Evolutionary conservation across 179 eudicot species (phyloP).

Genomic region (Camellia oleifera): DNA sequence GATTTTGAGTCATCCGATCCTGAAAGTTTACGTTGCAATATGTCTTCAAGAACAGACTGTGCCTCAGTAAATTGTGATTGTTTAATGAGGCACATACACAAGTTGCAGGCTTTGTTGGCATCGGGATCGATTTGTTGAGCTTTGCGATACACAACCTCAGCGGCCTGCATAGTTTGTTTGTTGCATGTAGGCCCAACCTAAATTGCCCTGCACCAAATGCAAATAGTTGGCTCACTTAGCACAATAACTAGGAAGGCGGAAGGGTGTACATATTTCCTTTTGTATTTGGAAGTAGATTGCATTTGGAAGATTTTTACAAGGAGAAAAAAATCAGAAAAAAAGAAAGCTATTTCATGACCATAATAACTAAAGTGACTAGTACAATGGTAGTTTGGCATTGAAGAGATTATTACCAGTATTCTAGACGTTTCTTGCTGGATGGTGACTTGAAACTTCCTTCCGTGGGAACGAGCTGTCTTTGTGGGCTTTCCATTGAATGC

Average conservation of each 20-base stretch:
- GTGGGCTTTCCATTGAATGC: conserved; percentile 87
- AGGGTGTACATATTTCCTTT: not conserved
- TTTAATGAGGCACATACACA: conserved; percentile 73
- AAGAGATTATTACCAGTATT: conserved; percentile 47
- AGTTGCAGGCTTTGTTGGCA: conserved; percentile 85
- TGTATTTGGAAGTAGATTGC: not conserved
- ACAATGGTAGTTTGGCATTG: conserved; percentile 1
- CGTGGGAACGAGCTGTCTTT: conserved; percentile 85
- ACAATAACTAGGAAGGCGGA: not conserved
- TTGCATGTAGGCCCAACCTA: conserved; percentile 97
- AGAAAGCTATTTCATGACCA: not conserved
- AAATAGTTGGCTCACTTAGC: not conserved
- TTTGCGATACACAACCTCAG: conserved; percentile 84
- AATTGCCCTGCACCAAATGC: conserved; percentile 59
- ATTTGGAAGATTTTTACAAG: too few species aligned
- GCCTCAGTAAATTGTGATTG: conserved; percentile 66
- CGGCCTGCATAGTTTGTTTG: conserved; percentile 67
- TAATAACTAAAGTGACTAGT: not conserved
- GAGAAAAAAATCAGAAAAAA: not conserved
- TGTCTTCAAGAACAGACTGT: conserved; percentile 48
- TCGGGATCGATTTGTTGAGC: conserved; percentile 92
- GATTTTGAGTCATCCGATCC: conserved; percentile 65
- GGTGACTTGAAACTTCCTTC: conserved; percentile 87
- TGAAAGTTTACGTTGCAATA: conserved; percentile 40
- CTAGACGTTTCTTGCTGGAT: conserved; percentile 76